These are phyloP conservation scores for Platismatia glauca DNA, from an alignment of 495 filamentous ascomycete species.

Conservation along the genomic window DNA sequence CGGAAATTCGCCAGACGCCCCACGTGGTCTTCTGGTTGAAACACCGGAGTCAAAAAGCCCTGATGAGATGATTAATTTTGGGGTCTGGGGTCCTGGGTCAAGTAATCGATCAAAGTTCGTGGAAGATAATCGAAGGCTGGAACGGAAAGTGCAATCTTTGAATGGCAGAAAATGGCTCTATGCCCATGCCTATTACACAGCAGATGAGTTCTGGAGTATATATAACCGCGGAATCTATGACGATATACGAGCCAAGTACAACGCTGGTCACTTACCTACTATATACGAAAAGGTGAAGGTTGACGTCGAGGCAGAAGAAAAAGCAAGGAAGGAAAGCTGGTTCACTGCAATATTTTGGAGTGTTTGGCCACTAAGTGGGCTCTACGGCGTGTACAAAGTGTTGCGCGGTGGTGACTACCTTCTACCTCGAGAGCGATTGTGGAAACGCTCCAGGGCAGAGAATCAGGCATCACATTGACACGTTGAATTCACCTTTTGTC, in stretches of 20 bases:
- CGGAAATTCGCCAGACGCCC: conserved; percentile 26
- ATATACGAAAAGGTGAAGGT: conserved; percentile 48
- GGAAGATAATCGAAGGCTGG: conserved; percentile 52
- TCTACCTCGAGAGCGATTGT: neutral
- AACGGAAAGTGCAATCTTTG: conserved; percentile 53
- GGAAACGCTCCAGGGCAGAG: neutral
- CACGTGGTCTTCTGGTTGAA: conserved; percentile 25
- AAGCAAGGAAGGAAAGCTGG: conserved; percentile 24
- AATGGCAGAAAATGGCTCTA: conserved; percentile 58
- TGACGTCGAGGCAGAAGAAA: conserved; percentile 24
- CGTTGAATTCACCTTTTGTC: no score
- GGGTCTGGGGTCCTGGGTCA: conserved; percentile 45
- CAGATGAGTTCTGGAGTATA: conserved; percentile 47
- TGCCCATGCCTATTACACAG: conserved; percentile 45
- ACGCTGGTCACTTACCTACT: conserved; percentile 38
- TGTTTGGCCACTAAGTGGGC: conserved; percentile 7
- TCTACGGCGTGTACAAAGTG: neutral
- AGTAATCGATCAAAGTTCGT: conserved; percentile 34
- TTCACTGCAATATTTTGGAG: conserved; percentile 9
- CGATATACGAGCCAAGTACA: conserved; percentile 39
- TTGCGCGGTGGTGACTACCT: neutral
- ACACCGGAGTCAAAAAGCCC: conserved; percentile 12
- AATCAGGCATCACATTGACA: no score
- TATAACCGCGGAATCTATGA: conserved; percentile 43
- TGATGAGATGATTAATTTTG: conserved; percentile 43